Evolutionary conservation across 306 rosid genomes (phyloP), one percentile per base, ranked within the genome.

Genomic region (Quillaja saponaria): DNA sequence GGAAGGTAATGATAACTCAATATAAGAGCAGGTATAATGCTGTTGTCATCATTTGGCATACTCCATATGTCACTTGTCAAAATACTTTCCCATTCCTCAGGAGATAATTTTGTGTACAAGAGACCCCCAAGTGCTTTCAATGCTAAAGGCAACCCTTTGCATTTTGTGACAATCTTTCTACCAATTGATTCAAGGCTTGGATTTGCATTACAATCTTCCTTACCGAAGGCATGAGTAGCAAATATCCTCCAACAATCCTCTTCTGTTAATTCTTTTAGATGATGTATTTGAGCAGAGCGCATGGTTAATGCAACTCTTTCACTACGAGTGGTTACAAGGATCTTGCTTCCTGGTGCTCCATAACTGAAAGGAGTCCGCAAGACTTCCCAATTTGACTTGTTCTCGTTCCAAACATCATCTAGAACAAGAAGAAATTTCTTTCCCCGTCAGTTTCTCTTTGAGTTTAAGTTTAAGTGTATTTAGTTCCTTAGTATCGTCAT

Each of bases 271-370:
- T 10, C 0, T 12, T 5, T 8, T n/a, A 74, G 15, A 0, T 14
- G 1, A 61, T 58, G 13, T 15, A 25, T 5, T 34, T 8, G 4
- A 21, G 51, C 45, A 1, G 35, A 55, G 3, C 42, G 46, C 60
- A 55, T 40, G 14, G 4, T 37, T 31, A 16, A 47, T 14, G 65
- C 68, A 25, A 74, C 69, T 6, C 35, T 54, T 0, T 14, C 1
- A 16, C 46, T 64, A 6, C 74, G 71, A 0, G 74, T 74, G 2
- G 79, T 74, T 63, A 67, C 55, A 12, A 74, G 8, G 12, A 74
- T 48, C 40, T 33, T 55, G 34, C 66, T 66, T 31, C 46, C 68
- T 0, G 5, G 10, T 2, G 49, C 63, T 10, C 50, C 78, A 55
- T 4, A 38, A 10, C 6, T 28, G n/a, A 64, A 54, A 1, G 66